phyloP scores from a whole-genome alignment of 2,329 filamentous ascomycete genomes.

The Aspergillus bombycis region DNA sequence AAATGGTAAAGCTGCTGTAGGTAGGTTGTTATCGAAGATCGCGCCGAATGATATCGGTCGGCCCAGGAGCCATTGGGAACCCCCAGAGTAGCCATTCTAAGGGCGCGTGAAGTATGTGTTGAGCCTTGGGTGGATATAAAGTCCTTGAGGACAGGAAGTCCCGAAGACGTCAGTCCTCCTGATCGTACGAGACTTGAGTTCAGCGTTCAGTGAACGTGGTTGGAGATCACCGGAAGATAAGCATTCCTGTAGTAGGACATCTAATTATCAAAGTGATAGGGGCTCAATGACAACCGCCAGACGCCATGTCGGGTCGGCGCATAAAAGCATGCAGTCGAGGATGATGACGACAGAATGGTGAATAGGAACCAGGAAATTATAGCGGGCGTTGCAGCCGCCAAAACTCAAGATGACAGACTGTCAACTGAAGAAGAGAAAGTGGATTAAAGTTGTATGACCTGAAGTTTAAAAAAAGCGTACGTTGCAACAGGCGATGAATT shows the following conservation, averaged over 20 bases:
- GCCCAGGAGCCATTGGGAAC: conserved; percentile 26
- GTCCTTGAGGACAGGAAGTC: background rate
- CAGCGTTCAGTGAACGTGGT: conserved; percentile 4
- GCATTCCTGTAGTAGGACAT: conserved; percentile 18
- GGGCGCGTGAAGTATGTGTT: conserved; percentile 6
- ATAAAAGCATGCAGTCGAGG: conserved; percentile 6
- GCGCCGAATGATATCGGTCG: conserved; percentile 28
- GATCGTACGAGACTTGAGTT: conserved; percentile 7
- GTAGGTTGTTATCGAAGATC: conserved; percentile 23
- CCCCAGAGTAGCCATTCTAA: conserved; percentile 32
- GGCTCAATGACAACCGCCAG: conserved; percentile 12
- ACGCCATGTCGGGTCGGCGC: conserved; percentile 11
- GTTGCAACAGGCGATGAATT: conserved; percentile 16
- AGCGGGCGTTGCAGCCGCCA: conserved; percentile 5
- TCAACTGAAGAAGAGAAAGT: conserved; percentile 1
- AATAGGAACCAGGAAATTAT: background rate
- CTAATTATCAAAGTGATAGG: background rate
- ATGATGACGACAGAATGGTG: conserved; percentile 17
- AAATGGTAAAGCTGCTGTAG: conserved; percentile 30
- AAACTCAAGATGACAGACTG: background rate
- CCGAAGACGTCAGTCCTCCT: conserved; percentile 1
- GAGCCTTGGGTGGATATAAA: background rate
- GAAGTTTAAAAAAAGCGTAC: conserved; percentile 9
- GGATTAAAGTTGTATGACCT: background rate
- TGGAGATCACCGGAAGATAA: conserved; percentile 10